Conservation (phyloP, 345 rosid genomes). For the Gossypium longicalyx region DNA sequence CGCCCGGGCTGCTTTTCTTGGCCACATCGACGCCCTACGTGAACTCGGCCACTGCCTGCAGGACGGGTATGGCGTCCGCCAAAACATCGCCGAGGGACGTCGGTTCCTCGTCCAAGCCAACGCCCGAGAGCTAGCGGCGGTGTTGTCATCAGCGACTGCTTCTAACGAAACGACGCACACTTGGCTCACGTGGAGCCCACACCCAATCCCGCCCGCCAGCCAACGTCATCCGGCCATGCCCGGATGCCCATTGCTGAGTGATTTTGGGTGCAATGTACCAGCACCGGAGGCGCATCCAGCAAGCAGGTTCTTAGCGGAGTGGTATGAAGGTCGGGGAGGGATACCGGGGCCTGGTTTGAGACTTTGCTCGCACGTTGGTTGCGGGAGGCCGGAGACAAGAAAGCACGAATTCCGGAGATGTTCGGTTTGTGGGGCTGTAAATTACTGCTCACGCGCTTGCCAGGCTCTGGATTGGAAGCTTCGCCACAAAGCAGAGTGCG, state of each 20-base stretch:
- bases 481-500: slow-evolving; percentile 76
- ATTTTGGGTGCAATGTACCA: slow-evolving; percentile 96
- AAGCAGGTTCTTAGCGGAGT: slow-evolving; percentile 64
- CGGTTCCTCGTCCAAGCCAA: slow-evolving; percentile 89
- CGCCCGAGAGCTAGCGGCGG: slow-evolving; percentile 80
- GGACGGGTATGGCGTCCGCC: slow-evolving; percentile 94
- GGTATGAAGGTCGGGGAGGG: slow-evolving; percentile 49
- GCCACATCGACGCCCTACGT: slow-evolving; percentile 85
- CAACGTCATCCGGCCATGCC: slow-evolving; percentile 28
- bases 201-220: slow-evolving; percentile 24
- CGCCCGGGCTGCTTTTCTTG: slow-evolving; percentile 83
- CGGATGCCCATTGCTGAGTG: slow-evolving; percentile 74
- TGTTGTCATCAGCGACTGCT: slow-evolving; percentile 37
- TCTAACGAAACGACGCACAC: slow-evolving; percentile 31
- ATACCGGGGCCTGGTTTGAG: slow-evolving; percentile 51
- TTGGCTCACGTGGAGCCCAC: slow-evolving; percentile 54
- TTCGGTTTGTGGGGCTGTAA: slow-evolving; percentile 88
- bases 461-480: slow-evolving; percentile 97
- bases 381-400: slow-evolving; percentile 93
- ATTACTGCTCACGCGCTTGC: slow-evolving; percentile 95
- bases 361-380: slow-evolving; percentile 72
- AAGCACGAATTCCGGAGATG: slow-evolving; percentile 88
- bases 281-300: slow-evolving; percentile 83
- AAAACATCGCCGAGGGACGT: slow-evolving; percentile 76
- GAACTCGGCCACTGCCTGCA: slow-evolving; percentile 98